Percentiles rank a stretch among this genome's conserved stretches.
Evolutionary conservation across 2,329 filamentous ascomycete genomes (phyloP).

Genomic region (Knufia fluminis): DNA sequence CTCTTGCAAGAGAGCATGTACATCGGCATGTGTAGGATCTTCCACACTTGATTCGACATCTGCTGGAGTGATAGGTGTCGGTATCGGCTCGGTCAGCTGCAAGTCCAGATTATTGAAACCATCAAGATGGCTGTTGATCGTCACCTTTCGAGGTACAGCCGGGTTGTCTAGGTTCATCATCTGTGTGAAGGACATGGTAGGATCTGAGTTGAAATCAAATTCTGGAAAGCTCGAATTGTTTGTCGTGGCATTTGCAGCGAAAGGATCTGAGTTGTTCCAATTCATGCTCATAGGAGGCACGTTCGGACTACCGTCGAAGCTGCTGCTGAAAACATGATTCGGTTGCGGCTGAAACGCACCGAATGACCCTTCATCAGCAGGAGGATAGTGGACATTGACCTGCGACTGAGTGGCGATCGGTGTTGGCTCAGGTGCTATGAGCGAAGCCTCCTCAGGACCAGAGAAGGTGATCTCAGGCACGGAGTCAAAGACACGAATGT

Average conservation of each 20-base stretch:
- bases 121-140: not conserved
- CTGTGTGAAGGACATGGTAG: conserved; percentile 1
- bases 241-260: not conserved
- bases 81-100: not conserved
- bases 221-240: not conserved
- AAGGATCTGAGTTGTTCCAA: not conserved
- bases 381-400: not conserved
- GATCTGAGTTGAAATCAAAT: not conserved
- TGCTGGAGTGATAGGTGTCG: not conserved
- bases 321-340: not conserved
- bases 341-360: not conserved
- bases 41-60: not conserved
- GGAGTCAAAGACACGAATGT: not conserved
- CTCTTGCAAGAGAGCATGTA: conserved; percentile 7
- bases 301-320: not conserved
- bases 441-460: not conserved
- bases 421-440: not conserved
- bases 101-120: not conserved
- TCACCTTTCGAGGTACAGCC: not conserved
- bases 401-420: not conserved
- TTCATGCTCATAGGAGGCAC: not conserved
- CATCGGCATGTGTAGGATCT: conserved; percentile 6
- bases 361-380: not conserved
- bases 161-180: not conserved
- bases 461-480: conserved; percentile 3